Conservation (phyloP, 225 moss, liverwort and hornwort species). For the Bryum argenteum region DNA sequence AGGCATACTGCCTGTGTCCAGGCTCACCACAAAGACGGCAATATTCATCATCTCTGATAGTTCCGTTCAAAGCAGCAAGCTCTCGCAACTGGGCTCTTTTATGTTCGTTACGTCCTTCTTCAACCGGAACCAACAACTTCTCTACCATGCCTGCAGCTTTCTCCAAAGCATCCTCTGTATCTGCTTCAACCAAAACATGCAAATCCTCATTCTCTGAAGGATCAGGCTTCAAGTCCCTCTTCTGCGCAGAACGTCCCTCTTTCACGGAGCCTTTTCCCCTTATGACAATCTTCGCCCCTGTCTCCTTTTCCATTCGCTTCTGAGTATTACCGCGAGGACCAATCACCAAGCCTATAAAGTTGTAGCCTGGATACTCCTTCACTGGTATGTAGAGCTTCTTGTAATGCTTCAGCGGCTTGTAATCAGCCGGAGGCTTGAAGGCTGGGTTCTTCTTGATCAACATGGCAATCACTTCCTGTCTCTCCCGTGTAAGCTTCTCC, state of each 20-base stretch:
- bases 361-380: conserved; percentile 98
- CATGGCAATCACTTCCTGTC: conserved; percentile 98
- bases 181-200: conserved; percentile 95
- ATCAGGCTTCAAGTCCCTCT: conserved; percentile 96
- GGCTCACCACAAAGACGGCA: conserved; percentile 99
- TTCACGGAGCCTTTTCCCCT: conserved; percentile 97
- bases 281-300: conserved; percentile 98
- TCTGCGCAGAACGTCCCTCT: conserved; percentile 96
- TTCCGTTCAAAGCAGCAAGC: conserved; percentile 96
- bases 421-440: conserved; percentile 98
- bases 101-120: conserved; percentile 96
- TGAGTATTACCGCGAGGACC: conserved; percentile 98
- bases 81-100: conserved; percentile 95
- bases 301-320: conserved; percentile 99
- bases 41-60: conserved; percentile 96
- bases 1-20: conserved; percentile 94
- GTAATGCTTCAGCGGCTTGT: conserved; percentile 95
- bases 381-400: conserved; percentile 97
- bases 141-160: conserved; percentile 99
- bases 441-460: conserved; percentile 99
- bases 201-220: conserved; percentile 98
- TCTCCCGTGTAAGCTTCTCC: conserved; percentile 94
- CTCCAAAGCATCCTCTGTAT: conserved; percentile 88
- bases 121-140: conserved; percentile 90
- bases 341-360: conserved; percentile 96